Percentiles rank a stretch among this genome's conserved stretches.
Conservation (phyloP, 768 basidiomycete species). For the Scleroderma citrinum region DNA sequence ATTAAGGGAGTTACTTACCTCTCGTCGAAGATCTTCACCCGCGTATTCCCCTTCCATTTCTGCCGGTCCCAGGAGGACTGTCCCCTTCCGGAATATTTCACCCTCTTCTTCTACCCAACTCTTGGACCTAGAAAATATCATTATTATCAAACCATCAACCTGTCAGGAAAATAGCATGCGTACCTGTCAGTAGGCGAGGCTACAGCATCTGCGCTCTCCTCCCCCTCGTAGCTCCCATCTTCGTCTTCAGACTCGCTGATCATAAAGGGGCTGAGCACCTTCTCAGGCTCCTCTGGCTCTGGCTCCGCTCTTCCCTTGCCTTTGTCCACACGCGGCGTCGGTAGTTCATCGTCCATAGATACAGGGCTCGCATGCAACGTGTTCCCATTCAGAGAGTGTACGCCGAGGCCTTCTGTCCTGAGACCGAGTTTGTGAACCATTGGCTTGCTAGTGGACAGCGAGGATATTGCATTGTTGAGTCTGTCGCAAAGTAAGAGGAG, state of each 20-base stretch:
- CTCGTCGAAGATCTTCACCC: slow-evolving; percentile 81
- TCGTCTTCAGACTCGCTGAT: slow-evolving; percentile 50
- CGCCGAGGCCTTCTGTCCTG: slow-evolving; percentile 23
- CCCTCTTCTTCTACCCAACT: slow-evolving; percentile 92
- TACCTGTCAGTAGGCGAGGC: slow-evolving; percentile 41
- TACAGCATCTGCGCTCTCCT: slow-evolving; percentile 28
- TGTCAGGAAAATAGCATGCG: slow-evolving; percentile 3
- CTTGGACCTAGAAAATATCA: slow-evolving; percentile 49
- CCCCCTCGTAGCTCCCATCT: slow-evolving; percentile 36
- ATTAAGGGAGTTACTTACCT: slow-evolving; percentile 37
- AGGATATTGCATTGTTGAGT: slow-evolving; percentile 52
- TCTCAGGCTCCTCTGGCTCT: slow-evolving; percentile 61
- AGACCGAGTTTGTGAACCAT: slow-evolving; percentile 38
- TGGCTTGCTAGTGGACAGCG: slow-evolving; percentile 38
- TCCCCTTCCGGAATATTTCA: slow-evolving; percentile 92
- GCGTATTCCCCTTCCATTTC: slow-evolving; percentile 89
- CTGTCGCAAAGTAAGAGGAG: slow-evolving; percentile 70
- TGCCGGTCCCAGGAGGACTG: slow-evolving; percentile 68
- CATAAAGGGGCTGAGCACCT: slow-evolving; percentile 63
- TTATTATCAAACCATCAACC: not conserved
- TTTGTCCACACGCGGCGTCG: slow-evolving; percentile 68
- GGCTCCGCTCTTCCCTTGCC: slow-evolving; percentile 71
- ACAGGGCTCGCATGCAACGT: slow-evolving; percentile 3
- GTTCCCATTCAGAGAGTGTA: slow-evolving; percentile 27
- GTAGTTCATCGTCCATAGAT: slow-evolving; percentile 29